Base-by-base conservation (phyloP, 805 yeast genomes). In the Barnettozyma wickerhamii region DNA sequence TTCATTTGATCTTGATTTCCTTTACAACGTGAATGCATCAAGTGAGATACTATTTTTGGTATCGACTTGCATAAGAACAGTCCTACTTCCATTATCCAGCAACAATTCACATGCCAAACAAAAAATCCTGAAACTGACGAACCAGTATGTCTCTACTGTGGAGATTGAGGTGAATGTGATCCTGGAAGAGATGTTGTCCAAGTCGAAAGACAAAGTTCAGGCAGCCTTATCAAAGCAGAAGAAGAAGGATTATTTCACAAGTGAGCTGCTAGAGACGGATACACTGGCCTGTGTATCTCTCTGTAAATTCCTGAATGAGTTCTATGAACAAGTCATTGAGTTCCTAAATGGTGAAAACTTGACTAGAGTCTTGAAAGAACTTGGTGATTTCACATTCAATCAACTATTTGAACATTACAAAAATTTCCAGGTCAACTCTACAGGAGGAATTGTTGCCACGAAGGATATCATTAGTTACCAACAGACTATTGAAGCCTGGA, bases 401-500 rank as follows among this genome's bases (percentile, higher is more conserved):
- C 67, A 76, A 33, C 63, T 91, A 35, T 65, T 87, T 50, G 75
- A 71, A 20, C 96, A 90, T 57, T 81, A 82, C 59, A 79, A 80
- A 45, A 84, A 80, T 53, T 85, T 77, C 57, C 78, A 76, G 30
- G 86, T 90, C 48, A 84, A 78, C 51, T 79, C 88, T 2, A 76
- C 80, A 6, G 98, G 97, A 39, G 96, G 95, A 23, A 71, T 82
- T 45, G 77, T 84, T 12, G 74, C 87, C 12, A 85, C 95, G 0
- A 84, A 82, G 52, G 97, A 90, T 62, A 79, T 85, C 7, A 83
- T 84, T 29, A 75, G 84, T 34, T 86, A 82, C 55, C 91, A 87
- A 58, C 69, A 75, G 13, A 69, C 75, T 12, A 71, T 84, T 32
- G 87, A 81, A 41, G 71, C 70, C 32, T 87, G 93, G 91, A 65